Percentiles rank a stretch among this genome's conserved stretches.
Conservation (phyloP, 2,329 filamentous ascomycete species). For the Calonectria hongkongensis region DNA sequence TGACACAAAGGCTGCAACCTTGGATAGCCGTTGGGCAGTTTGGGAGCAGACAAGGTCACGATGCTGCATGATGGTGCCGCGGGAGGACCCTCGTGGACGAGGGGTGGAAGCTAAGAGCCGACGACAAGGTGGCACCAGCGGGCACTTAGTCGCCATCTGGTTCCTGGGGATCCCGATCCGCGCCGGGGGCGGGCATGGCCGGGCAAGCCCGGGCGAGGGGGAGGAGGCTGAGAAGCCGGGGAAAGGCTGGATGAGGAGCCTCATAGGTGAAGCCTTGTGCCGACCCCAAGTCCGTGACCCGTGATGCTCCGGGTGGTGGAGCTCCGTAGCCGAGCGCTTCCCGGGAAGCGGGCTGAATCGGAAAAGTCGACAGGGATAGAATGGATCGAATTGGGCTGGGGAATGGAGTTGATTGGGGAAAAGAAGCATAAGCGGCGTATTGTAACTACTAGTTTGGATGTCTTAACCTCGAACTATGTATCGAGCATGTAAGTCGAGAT, state of each 20-base stretch:
- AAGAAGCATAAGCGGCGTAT: conserved; percentile 27
- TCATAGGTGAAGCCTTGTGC: conserved; percentile 50
- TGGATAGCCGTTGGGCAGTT: conserved; percentile 40
- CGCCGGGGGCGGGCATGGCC: conserved; percentile 53
- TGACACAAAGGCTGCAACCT: conserved; percentile 47
- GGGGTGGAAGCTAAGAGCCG: conserved; percentile 46
- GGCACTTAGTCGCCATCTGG: conserved; percentile 39
- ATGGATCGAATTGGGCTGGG: conserved; percentile 35
- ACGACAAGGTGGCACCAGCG: conserved; percentile 38
- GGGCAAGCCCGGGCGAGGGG: conserved; percentile 50
- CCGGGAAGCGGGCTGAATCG: conserved; percentile 53
- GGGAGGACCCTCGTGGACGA: conserved; percentile 46
- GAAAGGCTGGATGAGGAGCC: conserved; percentile 48
- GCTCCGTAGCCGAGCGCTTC: conserved; percentile 55
- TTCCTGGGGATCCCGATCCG: conserved; percentile 56
- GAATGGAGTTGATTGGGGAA: conserved; percentile 35
- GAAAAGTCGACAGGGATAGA: conserved; percentile 48
- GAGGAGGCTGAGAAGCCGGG: conserved; percentile 55
- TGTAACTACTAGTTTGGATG: conserved; percentile 29
- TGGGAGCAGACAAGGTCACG: conserved; percentile 44
- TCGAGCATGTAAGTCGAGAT: conserved; percentile 31
- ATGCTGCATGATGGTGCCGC: conserved; percentile 52
- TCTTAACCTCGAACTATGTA: conserved; percentile 13
- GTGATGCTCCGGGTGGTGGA: conserved; percentile 56
- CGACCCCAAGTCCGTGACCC: conserved; percentile 54